Base-by-base conservation (phyloP, 192 early-diverging fungal species). In the Coemansia sp. region DNA sequence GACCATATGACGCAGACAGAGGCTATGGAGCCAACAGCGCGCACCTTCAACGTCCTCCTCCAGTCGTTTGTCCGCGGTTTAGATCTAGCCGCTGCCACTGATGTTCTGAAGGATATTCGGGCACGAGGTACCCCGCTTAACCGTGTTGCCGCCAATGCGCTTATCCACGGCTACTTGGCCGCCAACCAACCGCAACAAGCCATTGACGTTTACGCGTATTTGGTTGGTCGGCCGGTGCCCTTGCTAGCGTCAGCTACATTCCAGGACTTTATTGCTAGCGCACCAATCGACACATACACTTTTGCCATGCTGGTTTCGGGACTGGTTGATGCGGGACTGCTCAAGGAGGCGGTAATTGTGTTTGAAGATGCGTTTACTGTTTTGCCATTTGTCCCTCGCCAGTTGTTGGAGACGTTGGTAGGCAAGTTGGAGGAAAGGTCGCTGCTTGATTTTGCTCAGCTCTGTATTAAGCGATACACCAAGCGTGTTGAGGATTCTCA, bases 291-390 rank as follows among this genome's bases (percentile, higher is more conserved):
- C 60, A 59, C 48, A 0, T 72, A 69, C 21, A 72, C 70, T 10
- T 63, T 60, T 56, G 73, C 70, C 2, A 14, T 76, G 60, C 21
- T 81, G 45, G 33, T 76, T 28, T 28, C 43, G 37, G 73, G 66
- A 7, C 66, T 81, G 21, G 61, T 75, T 5, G 57, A 66, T 9
- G 45, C 43, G 10, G 34, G 60, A 3, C 23, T 62, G 23, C 18
- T 60, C 3, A 65, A 62, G 8, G 78, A 81, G n/a, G 78, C 78
- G 0, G 39, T 69, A 0, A 39, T 75, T 13, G 60, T 81, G 39
- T 81, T 81, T 60, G 78, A 81, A 33, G 78, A 81, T 16, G 53
- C 78, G 3, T 81, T 81, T 66, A 50, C 59, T 3, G n/a, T 81
- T 9, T 56, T 81, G 13, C 45, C 51, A 1, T 51, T 18, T 11